Conservation (phyloP, 495 filamentous ascomycete species). For the Penicillium lagena region DNA sequence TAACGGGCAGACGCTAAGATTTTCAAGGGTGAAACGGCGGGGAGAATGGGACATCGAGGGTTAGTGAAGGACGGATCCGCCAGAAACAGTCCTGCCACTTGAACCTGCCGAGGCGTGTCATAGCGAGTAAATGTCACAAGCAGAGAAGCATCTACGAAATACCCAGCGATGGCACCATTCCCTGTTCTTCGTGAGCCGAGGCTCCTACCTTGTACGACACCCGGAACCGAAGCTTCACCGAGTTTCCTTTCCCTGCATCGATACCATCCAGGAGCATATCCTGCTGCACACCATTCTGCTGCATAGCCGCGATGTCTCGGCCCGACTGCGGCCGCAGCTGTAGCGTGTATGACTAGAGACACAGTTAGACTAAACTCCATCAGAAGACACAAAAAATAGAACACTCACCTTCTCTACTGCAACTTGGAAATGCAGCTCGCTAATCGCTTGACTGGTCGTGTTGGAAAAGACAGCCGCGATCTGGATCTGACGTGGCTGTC, state of each 20-base stretch:
- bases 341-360: constrained; percentile 59
- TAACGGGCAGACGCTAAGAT: constrained; percentile 17
- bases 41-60: neutral
- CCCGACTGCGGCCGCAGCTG: constrained; percentile 79
- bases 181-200: constrained; percentile 69
- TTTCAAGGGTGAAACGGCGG: constrained; percentile 7
- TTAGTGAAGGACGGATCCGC: neutral
- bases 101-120: neutral
- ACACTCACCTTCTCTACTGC: constrained; percentile 81
- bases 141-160: constrained; percentile 44
- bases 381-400: neutral
- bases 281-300: constrained; percentile 76
- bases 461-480: constrained; percentile 71
- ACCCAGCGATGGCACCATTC: constrained; percentile 79
- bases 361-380: neutral
- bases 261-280: constrained; percentile 72
- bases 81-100: neutral
- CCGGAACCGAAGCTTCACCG: constrained; percentile 84
- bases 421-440: constrained; percentile 81
- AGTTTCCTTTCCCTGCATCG: constrained; percentile 60
- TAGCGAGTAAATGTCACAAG: neutral
- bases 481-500: constrained; percentile 40
- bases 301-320: constrained; percentile 63
- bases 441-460: constrained; percentile 59
- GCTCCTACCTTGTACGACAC: constrained; percentile 67